A percentile compares a stretch with the other conserved stretches of the same genome.
These are phyloP conservation scores for Yueomyces sp. DNA, from an alignment of 1,139 yeast genomes.

Conservation along the genomic window DNA sequence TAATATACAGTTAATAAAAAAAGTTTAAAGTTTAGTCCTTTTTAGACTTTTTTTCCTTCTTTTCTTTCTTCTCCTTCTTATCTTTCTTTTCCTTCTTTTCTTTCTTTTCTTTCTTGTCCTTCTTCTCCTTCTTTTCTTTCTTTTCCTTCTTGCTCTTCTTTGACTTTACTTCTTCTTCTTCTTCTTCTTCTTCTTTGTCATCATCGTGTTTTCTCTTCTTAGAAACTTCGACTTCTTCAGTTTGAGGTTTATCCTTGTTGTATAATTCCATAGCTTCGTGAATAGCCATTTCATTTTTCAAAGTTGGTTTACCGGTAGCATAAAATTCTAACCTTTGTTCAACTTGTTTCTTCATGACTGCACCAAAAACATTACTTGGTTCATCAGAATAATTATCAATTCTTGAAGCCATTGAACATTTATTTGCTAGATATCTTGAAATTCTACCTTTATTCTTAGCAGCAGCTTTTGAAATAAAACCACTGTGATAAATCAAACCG, in stretches of 20 bases:
- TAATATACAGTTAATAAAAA: no score
- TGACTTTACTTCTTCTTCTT: conserved; percentile 32
- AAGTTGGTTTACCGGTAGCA: conserved; percentile 93
- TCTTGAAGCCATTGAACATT: conserved; percentile 97
- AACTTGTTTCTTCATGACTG: conserved; percentile 85
- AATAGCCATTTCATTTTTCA: conserved; percentile 92
- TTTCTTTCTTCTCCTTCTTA: conserved; percentile 41
- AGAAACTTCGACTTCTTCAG: conserved; percentile 25
- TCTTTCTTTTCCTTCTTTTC: conserved; percentile 44
- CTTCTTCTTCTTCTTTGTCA: conserved; percentile 25
- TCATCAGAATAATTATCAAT: conserved; percentile 90
- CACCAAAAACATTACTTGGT: conserved; percentile 79
- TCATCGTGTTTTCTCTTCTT: conserved; percentile 36
- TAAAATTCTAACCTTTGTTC: conserved; percentile 94
- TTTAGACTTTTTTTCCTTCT: conserved; percentile 23
- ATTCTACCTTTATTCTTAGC: conserved; percentile 98
- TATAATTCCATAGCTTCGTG: conserved; percentile 72
- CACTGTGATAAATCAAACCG: conserved; percentile 93
- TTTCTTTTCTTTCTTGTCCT: conserved; percentile 41
- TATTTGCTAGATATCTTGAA: conserved; percentile 95
- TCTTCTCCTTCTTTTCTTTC: conserved; percentile 40
- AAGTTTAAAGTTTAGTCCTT: no score
- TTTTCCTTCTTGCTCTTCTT: conserved; percentile 39
- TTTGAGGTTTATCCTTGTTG: conserved; percentile 41
- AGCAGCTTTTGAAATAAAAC: conserved; percentile 91